Evolutionary conservation across 306 rosid species (phyloP), one percentile per base, ranked within the genome.

Genomic region (Sechiopsis laciniata): DNA sequence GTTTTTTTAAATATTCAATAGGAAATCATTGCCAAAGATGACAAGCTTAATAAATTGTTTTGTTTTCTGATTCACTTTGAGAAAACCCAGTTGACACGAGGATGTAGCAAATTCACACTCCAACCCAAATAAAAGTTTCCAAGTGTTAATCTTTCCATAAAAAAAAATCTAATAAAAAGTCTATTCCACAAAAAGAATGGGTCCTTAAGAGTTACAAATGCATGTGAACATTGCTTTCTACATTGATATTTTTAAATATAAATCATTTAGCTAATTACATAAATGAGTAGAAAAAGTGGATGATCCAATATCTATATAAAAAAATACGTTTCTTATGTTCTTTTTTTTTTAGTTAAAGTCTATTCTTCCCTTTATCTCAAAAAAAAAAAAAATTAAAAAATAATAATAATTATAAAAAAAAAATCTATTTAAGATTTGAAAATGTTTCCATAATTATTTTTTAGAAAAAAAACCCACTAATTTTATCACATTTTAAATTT

Each of bases 161-260:
- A 66, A 66, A 45, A 55, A 55, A 66, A 66, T 66, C 72, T 35
- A 66, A 66, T 66, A 53, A 66, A 66, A 66, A 2, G 72, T 66
- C 72, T 45, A 45, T 42, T 66, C 35, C 55, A 40, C 32, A 37
- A 42, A 42, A 2, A 19, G n/a, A 45, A 66, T 19, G 54, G 72
- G 72, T 66, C 72, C 72, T 66, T 66, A 0, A n/a, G 53, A 66
- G 72, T 20, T 19, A 42, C 35, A 66, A 66, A 19, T 66, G 72
- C 53, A 45, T 66, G 72, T 66, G 72, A 66, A 66, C 72, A 66
- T 66, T 66, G 72, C 55, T 42, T 66, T 66, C 72, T 66, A 66
- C 32, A 22, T 64, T 64, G 71, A 35, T 64, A 37, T 37, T 45
- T 64, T 35, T 3, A 37, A 16, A 45, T 11, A 37, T 40, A 64